Evolutionary conservation across 2,329 filamentous ascomycete genomes (phyloP).

Genomic region (Fusarium stilboides): DNA sequence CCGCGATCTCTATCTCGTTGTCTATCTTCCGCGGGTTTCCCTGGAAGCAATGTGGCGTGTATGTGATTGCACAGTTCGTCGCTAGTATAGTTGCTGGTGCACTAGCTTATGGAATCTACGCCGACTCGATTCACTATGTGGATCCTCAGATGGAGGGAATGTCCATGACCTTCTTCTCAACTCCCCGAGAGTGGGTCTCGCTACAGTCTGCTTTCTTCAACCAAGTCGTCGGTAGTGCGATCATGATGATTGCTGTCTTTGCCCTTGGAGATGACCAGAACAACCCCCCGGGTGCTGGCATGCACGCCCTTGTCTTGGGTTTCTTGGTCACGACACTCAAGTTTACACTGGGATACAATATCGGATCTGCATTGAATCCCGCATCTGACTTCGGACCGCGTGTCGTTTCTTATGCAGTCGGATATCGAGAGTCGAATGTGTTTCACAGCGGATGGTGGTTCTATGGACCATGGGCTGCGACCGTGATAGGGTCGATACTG

Average conservation of each 20-base stretch:
- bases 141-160: constrained; percentile 52
- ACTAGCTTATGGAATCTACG: constrained; percentile 24
- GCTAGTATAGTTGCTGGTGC: constrained; percentile 22
- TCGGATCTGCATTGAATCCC: constrained; percentile 56
- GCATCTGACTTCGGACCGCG: constrained; percentile 57
- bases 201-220: constrained; percentile 53
- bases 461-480: constrained; percentile 35
- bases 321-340: constrained; percentile 55
- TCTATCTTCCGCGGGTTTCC: constrained; percentile 57
- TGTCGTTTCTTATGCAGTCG: constrained; percentile 52
- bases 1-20: constrained; percentile 55
- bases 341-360: constrained; percentile 57
- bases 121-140: constrained; percentile 39
- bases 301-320: constrained; percentile 56
- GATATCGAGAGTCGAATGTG: constrained; percentile 48
- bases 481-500: constrained; percentile 17
- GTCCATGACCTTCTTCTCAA: constrained; percentile 55
- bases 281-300: constrained; percentile 56
- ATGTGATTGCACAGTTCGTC: constrained; percentile 21
- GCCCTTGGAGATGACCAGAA: constrained; percentile 57
- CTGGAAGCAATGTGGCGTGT: constrained; percentile 50
- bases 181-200: constrained; percentile 44
- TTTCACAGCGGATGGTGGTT: constrained; percentile 53
- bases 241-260: constrained; percentile 57
- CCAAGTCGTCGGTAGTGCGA: constrained; percentile 54